Evolutionary conservation across 1,284 basidiomycete genomes (phyloP).

Genomic region (Somion occarium): DNA sequence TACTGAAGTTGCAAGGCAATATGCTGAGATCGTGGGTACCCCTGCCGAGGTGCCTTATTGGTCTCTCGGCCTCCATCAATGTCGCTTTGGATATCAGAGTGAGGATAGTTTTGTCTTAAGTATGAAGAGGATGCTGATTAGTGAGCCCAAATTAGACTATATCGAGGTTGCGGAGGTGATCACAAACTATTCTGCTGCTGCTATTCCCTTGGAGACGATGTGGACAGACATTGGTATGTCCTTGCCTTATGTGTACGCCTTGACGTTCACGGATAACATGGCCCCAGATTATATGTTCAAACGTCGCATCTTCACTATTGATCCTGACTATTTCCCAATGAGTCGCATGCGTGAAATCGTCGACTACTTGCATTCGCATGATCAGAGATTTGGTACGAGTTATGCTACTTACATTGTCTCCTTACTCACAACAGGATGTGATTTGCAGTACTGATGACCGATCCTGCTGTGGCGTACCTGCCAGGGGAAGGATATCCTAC

Average conservation of each 20-base stretch:
- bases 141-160: conserved; percentile 36
- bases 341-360: conserved; percentile 61
- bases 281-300: conserved; percentile 74
- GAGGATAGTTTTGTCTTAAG: background rate
- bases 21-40: conserved; percentile 54
- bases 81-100: conserved; percentile 65
- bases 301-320: conserved; percentile 64
- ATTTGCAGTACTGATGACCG: conserved; percentile 61
- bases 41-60: conserved; percentile 70
- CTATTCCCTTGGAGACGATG: conserved; percentile 70
- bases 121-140: background rate
- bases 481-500: conserved; percentile 46
- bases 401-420: conserved; percentile 40
- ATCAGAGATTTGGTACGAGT: conserved; percentile 36
- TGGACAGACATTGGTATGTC: conserved; percentile 68
- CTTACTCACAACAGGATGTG: too few species aligned
- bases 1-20: conserved; percentile 57
- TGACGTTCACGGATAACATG: too few species aligned
- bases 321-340: conserved; percentile 64
- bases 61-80: conserved; percentile 68
- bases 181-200: conserved; percentile 51
- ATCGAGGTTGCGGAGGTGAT: conserved; percentile 59
- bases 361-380: conserved; percentile 49
- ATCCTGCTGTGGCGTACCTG: conserved; percentile 61
- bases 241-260: too few species aligned